These are phyloP conservation scores for Schoenoplectus triqueter DNA, from an alignment of 202 grass and related monocot species.

Conservation along the genomic window DNA sequence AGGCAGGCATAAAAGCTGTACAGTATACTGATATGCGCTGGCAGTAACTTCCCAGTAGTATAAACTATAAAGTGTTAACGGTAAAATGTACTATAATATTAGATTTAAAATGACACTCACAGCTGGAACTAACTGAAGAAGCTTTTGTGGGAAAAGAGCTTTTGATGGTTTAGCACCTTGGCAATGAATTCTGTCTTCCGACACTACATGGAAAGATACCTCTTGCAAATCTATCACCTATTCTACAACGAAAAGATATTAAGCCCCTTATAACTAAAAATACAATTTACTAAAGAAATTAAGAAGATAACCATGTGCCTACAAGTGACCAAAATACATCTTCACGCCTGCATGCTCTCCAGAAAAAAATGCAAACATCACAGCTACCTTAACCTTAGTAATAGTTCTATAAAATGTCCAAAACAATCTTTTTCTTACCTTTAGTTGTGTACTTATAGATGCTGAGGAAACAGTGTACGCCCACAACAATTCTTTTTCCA, in stretches of 20 bases:
- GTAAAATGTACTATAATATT: neutral
- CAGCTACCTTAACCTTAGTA: neutral
- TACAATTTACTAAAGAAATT: constrained; percentile 4
- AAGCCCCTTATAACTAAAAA: neutral
- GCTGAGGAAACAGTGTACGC: neutral
- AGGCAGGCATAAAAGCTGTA: neutral
- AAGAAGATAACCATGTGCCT: neutral
- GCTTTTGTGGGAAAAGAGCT: constrained; percentile 57
- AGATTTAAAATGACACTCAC: constrained; percentile 54
- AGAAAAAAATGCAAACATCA: neutral
- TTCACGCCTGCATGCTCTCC: neutral
- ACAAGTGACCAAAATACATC: constrained; percentile 30
- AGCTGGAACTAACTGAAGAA: constrained; percentile 71
- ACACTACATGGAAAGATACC: constrained; percentile 67
- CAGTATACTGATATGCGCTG: neutral
- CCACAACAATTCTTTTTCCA: constrained; percentile 18
- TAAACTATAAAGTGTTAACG: neutral
- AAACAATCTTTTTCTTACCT: neutral
- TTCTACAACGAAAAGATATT: constrained; percentile 21
- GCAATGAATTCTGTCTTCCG: constrained; percentile 67
- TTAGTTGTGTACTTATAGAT: constrained; percentile 6
- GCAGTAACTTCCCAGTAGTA: neutral
- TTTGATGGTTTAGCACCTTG: constrained; percentile 74
- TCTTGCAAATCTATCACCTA: constrained; percentile 81
- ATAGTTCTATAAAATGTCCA: neutral